Evolutionary conservation across 352 stramenopile genomes (phyloP), one percentile per base, ranked within the genome.

Genomic region (Globisporangium spiculum): DNA sequence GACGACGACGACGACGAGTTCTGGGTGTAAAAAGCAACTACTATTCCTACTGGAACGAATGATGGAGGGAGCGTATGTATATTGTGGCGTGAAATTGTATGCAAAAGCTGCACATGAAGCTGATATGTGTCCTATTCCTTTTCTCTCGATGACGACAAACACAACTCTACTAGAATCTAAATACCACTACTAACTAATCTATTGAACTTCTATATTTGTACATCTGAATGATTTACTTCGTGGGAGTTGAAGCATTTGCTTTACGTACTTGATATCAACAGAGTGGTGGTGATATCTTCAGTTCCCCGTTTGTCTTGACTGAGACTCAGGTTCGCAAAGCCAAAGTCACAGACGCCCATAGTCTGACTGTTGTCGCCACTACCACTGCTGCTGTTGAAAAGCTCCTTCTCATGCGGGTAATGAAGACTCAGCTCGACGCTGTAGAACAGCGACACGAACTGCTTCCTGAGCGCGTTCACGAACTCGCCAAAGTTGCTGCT

Each of bases 1-100:
- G 62, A 67, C 6, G 53, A 68, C 26, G 63, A 68, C 26, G 63
- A 67, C 24, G 63, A 68, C 52, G 63, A 63, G 53, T 68, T 63
- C 53, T 63, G 63, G 53, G 63, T 68, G 9, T 68, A 18, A 57
- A 32, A 38, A 16, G 4, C 3, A 32, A 32, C 27, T 32, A 16
- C 36, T 16, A 44, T 14, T 44, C 10, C 10, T 46, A 3, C 38
- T 46, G 38, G 38, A 14, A 46, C 16, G 38, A 46, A 46, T 46
- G 9, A 10, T 30, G 20, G 41, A 7, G 14, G 4, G 12, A 22
- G 26, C 7, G 18, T 3, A 22, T 57, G 46, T 65, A 20, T 41
- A 30, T 57, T 59, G 53, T 59, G 26, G 53, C 16, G 54, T 26
- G 27, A 60, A 41, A 22, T 5, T 5, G 22, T 24, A 61, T 52